Evolutionary conservation across 2,329 filamentous ascomycete genomes (phyloP), one percentile per base, ranked within the genome.

Genomic region (Aspergillus sp.): DNA sequence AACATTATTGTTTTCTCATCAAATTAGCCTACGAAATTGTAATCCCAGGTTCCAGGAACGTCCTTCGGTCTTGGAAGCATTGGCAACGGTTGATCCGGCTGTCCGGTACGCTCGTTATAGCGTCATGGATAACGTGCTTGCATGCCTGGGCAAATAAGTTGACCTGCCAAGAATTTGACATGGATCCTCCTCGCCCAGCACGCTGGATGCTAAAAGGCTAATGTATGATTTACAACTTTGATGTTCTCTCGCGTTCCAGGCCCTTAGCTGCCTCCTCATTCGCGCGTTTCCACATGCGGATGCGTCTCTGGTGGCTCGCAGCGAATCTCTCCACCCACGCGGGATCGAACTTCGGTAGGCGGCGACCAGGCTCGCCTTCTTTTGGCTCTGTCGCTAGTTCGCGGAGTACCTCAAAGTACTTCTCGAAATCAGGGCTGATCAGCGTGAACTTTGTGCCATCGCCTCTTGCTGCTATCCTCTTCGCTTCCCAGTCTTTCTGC

Each of bases 381-480:
- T 67, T 69, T 4, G 81, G 80, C 7, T 80, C 74, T 0, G 80
- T 80, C 0, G 80, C 80, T 28, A 83, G 70, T 3, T 62, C 60
- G 0, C 79, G 71, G 19, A 83, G 66, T 1, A 75, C 76, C 71
- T 90, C 85, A 65, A 90, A 90, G 68, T 90, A 90, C 17, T 85
- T 82, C 64, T 87, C 83, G 68, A 90, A 89, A 25, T 89, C 82
- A 0, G 87, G 87, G 61, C 82, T 84, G 8, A 89, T 72, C 1
- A 86, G 76, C 0, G 81, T 80, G 64, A 90, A 90, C 2, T 77
- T 79, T 0, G 81, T 74, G 0, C 86, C 85, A 63, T 89, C 87
- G 0, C 87, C 87, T 50, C 80, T 83, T 8, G 72, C 68, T 23
- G 74, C 74, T 13, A 89, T 82, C 0, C 86, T 76, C 3, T 87